phyloP scores from a whole-genome alignment of 139 green algal species.

The Tetraselmis chui region DNA sequence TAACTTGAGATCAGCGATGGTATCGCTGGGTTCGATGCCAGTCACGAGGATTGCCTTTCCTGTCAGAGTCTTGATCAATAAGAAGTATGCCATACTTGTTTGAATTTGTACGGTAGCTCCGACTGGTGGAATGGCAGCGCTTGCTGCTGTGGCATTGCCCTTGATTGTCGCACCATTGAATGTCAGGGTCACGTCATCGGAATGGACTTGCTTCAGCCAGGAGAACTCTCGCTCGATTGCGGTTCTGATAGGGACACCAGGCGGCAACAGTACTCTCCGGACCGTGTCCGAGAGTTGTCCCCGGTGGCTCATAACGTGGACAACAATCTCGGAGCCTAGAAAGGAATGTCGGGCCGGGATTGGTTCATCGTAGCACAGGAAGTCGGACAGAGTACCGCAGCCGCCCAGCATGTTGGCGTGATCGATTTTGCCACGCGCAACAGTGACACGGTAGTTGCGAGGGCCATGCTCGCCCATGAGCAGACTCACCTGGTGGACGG shows the following conservation, averaged over 20 bases:
- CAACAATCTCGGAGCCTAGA: not conserved
- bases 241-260: not conserved
- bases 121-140: not conserved
- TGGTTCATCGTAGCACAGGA: no score
- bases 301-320: not conserved
- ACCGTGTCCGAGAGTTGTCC: not conserved
- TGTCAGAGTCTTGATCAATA: no score
- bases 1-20: not conserved
- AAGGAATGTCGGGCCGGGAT: not conserved
- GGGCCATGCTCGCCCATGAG: not conserved
- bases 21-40: not conserved
- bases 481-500: not conserved
- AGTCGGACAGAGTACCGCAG: no score
- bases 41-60: no score
- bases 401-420: no score
- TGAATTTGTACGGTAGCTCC: not conserved
- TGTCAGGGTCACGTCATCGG: not conserved
- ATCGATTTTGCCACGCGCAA: no score
- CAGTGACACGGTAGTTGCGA: no score
- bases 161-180: not conserved
- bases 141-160: not conserved
- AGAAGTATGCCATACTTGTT: no score
- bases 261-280: not conserved
- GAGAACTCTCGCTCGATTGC: no score
- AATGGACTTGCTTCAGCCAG: not conserved